Conservation (phyloP, 2,329 filamentous ascomycete genomes). For the Rhexocercosporidium sp. region DNA sequence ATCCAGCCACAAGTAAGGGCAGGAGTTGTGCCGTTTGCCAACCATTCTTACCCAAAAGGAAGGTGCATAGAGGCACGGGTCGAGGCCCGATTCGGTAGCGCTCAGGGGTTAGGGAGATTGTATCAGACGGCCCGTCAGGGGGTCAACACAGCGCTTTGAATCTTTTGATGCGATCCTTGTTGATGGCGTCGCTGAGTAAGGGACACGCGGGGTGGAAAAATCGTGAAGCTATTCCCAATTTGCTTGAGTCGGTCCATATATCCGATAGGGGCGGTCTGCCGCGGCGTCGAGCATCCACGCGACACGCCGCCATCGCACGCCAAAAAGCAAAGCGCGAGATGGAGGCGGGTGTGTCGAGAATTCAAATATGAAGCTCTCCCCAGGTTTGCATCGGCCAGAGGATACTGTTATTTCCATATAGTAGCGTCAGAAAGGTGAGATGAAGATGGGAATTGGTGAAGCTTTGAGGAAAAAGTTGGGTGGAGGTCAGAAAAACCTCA, state of each 20-base stretch:
- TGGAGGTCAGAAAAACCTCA: neutral
- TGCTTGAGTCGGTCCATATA: neutral
- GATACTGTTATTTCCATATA: neutral
- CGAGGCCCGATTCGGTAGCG: slow-evolving; percentile 2
- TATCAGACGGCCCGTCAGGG: slow-evolving; percentile 6
- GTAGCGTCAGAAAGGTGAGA: neutral
- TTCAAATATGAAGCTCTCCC: neutral
- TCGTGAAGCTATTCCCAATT: slow-evolving; percentile 5
- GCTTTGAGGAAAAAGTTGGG: neutral
- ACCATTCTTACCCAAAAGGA: slow-evolving; percentile 7
- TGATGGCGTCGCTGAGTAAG: slow-evolving; percentile 5
- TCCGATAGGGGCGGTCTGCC: neutral
- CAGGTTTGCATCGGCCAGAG: neutral
- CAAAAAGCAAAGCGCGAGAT: neutral
- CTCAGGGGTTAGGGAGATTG: slow-evolving; percentile 11
- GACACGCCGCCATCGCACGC: neutral
- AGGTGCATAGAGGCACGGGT: neutral
- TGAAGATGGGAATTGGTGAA: neutral
- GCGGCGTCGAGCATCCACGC: neutral
- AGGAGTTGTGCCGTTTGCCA: slow-evolving; percentile 1
- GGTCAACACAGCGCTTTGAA: neutral
- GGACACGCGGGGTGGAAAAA: neutral
- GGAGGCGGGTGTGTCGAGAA: neutral
- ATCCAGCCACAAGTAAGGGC: neutral
- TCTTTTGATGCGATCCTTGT: no score